phyloP scores from a whole-genome alignment of 2,329 filamentous ascomycete species.

The Epichloe festucae region DNA sequence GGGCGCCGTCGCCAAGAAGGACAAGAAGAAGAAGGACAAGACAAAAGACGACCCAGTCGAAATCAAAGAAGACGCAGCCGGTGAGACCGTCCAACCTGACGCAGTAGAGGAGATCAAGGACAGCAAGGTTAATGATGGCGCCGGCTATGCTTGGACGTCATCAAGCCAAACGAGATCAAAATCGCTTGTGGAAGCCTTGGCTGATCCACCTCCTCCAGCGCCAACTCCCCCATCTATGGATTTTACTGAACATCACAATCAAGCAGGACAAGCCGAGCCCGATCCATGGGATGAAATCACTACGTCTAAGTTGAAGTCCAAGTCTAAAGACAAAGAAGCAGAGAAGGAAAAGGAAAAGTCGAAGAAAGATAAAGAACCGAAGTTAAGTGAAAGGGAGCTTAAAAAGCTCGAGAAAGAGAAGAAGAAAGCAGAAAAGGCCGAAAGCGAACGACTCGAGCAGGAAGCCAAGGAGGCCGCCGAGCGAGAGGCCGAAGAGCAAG shows the following conservation, averaged over 20 bases:
- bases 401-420: slow-evolving; percentile 38
- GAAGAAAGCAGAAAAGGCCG: slow-evolving; percentile 29
- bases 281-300: slow-evolving; percentile 23
- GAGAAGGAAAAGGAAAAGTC: slow-evolving; percentile 15
- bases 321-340: slow-evolving; percentile 26
- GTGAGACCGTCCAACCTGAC: slow-evolving; percentile 33
- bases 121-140: slow-evolving; percentile 28
- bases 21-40: slow-evolving; percentile 39
- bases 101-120: slow-evolving; percentile 31
- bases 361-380: slow-evolving; percentile 28
- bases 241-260: slow-evolving; percentile 25
- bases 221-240: slow-evolving; percentile 37
- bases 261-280: slow-evolving; percentile 23
- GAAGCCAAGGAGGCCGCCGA: slow-evolving; percentile 14
- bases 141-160: slow-evolving; percentile 29
- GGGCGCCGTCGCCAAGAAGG: slow-evolving; percentile 19
- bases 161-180: slow-evolving; percentile 33
- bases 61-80: slow-evolving; percentile 30
- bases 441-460: slow-evolving; percentile 19
- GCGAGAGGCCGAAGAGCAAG: slow-evolving; percentile 19
- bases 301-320: slow-evolving; percentile 22
- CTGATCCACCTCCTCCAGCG: slow-evolving; percentile 31
- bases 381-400: slow-evolving; percentile 36
- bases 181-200: slow-evolving; percentile 23
- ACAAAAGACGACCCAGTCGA: slow-evolving; percentile 36